Percentiles rank a stretch among this genome's conserved stretches.
Conservation (phyloP, 768 basidiomycete genomes). For the Xerocomellus dryophilus region DNA sequence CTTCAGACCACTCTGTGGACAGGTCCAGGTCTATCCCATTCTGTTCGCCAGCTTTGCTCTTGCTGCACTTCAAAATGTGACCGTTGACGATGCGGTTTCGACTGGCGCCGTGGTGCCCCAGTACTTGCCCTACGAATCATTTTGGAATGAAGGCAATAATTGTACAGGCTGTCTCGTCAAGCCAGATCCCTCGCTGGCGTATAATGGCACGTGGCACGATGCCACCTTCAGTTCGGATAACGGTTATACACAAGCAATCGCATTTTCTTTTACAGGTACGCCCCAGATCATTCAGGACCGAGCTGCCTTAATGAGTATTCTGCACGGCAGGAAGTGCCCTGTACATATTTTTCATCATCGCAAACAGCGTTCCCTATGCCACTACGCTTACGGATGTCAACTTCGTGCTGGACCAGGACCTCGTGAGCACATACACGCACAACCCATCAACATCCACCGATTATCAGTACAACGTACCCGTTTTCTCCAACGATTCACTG, state of each 20-base stretch:
- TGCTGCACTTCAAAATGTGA: conserved; percentile 12
- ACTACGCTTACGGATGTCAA: background rate
- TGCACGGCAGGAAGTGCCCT: conserved; percentile 7
- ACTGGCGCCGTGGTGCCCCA: conserved; percentile 4
- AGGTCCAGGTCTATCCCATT: background rate
- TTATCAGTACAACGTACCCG: conserved; percentile 14
- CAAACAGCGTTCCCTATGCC: conserved; percentile 1
- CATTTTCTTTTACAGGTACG: conserved; percentile 14
- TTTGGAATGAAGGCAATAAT: conserved; percentile 9
- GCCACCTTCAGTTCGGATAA: background rate
- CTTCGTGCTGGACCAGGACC: background rate
- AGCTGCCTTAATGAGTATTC: background rate
- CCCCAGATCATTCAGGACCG: background rate
- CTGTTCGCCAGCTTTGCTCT: background rate
- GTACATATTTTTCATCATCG: conserved; percentile 20
- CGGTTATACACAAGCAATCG: background rate
- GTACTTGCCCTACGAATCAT: conserved; percentile 2
- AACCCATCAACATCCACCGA: background rate
- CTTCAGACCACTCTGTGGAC: background rate
- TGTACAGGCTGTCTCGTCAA: background rate
- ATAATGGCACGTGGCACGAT: conserved; percentile 22
- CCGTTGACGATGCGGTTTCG: conserved; percentile 14
- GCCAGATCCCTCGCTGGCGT: background rate
- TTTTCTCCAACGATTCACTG: conserved; percentile 12
- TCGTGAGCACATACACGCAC: conserved; percentile 1